Conservation (phyloP, 2,329 filamentous ascomycete species). For the Sporothrix mexicana region DNA sequence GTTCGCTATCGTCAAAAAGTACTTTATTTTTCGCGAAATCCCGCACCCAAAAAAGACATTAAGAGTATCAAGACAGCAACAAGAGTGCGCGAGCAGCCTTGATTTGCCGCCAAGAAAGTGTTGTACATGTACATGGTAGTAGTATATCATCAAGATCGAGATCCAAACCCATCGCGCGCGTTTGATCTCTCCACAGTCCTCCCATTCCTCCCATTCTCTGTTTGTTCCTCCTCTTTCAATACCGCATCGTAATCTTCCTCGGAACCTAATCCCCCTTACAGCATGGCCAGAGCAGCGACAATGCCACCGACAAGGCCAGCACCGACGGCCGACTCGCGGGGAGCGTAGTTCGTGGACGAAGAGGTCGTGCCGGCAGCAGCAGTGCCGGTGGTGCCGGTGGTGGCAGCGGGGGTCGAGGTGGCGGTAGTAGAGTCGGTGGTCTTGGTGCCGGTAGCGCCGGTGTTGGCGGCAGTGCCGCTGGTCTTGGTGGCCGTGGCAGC, state of each 20-base stretch:
- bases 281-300: conserved; percentile 38
- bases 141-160: background rate
- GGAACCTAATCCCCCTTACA: conserved; percentile 34
- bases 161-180: background rate
- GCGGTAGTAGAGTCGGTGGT: conserved; percentile 29
- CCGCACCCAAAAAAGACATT: background rate
- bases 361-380: conserved; percentile 33
- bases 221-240: background rate
- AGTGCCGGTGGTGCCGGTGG: conserved; percentile 23
- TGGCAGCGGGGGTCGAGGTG: conserved; percentile 7
- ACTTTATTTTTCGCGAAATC: background rate
- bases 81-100: background rate
- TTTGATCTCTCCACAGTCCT: background rate
- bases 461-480: conserved; percentile 33
- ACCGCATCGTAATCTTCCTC: background rate
- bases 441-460: conserved; percentile 26
- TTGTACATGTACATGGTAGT: conserved; percentile 23
- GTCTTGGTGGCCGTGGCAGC: conserved; percentile 33
- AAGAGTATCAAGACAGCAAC: background rate
- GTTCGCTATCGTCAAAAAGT: background rate
- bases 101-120: background rate
- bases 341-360: conserved; percentile 32
- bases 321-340: conserved; percentile 36
- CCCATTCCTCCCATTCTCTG: background rate
- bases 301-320: conserved; percentile 38